A percentile compares a stretch with the other conserved stretches of the same genome.
Conservation (phyloP, 352 stramenopile genomes). For the Plasmopara halstedii region DNA sequence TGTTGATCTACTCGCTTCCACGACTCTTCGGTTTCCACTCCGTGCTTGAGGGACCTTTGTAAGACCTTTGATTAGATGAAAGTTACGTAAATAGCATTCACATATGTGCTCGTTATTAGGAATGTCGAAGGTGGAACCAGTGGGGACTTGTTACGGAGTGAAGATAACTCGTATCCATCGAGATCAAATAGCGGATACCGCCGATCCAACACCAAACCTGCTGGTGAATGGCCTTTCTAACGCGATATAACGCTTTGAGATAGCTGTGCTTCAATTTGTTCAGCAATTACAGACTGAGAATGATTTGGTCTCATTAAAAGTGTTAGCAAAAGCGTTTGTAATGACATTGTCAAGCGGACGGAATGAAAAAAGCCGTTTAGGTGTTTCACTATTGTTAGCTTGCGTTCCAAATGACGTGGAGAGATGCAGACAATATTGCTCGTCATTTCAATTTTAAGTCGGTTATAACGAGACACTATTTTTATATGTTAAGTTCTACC, state of each 20-base stretch:
- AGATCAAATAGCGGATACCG: conserved; percentile 27
- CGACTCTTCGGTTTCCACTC: conserved; percentile 73
- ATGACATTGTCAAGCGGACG: too few species aligned
- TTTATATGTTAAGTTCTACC: too few species aligned
- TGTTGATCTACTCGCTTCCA: conserved; percentile 71
- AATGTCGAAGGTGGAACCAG: conserved; percentile 36
- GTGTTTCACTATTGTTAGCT: too few species aligned
- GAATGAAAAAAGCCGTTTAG: too few species aligned
- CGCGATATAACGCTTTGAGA: background rate
- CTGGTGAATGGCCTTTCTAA: conserved; percentile 76
- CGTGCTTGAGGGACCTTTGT: conserved; percentile 62
- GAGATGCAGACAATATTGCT: too few species aligned
- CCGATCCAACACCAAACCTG: conserved; percentile 33
- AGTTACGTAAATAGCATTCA: background rate
- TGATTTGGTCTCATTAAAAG: too few species aligned
- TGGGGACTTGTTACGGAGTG: conserved; percentile 17
- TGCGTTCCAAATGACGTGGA: too few species aligned
- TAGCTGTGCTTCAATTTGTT: too few species aligned
- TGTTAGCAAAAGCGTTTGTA: too few species aligned
- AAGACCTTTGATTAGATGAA: conserved; percentile 10
- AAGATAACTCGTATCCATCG: conserved; percentile 21
- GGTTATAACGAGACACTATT: too few species aligned
- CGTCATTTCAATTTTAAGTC: too few species aligned
- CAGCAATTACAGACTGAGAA: too few species aligned
- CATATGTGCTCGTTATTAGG: conserved; percentile 13